Base-by-base conservation (phyloP, 2,329 filamentous ascomycete genomes). In the Cordyceps fumosorosea region DNA sequence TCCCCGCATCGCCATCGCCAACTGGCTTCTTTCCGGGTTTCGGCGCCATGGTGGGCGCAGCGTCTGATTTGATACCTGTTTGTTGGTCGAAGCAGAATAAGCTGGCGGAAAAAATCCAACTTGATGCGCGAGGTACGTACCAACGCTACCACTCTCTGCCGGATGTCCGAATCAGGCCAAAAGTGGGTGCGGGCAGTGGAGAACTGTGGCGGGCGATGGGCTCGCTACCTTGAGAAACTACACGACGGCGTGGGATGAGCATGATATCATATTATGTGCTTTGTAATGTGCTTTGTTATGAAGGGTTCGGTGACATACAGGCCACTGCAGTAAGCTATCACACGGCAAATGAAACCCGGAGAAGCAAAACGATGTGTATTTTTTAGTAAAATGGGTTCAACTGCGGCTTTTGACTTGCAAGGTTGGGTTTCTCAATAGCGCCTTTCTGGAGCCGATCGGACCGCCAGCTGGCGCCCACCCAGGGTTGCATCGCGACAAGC, bases 1-100 rank as follows among this genome's bases (percentile, higher is more conserved):
- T 85, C 18, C 75, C 71, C 8, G 73, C 76, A 47, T 75, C 67
- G 52, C 70, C 71, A 18, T 71, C 66, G 22, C 72, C 69, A 77
- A 75, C 60, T n/a, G 70, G 65, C 47, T 73, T 69, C 14, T 65
- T 64, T n/a, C 67, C 63, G n/a, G 68, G 68, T 68, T 75, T 74
- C 16, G 71, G 67, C 47, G 70, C 70, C 74, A 75, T 75, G 29
- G 50, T 63, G 62, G 29, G 45, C 22, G 29, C 53, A 16, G 50
- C 29, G 6, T 54, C 47, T 44, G 53, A 47, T 47, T 34, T 61
- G 26, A 37, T 34, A 45, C 37, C 44, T 47, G 44, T 20, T 47
- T 29, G 29, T 29, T 7, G 29, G 14, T 22, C 50, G 29, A 40
- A 16, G 51, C 29, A 24, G 34, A 44, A 24, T 12, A 12, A 16